Conservation (phyloP, 2,329 filamentous ascomycete species). For the Tolypocladium nubicola region DNA sequence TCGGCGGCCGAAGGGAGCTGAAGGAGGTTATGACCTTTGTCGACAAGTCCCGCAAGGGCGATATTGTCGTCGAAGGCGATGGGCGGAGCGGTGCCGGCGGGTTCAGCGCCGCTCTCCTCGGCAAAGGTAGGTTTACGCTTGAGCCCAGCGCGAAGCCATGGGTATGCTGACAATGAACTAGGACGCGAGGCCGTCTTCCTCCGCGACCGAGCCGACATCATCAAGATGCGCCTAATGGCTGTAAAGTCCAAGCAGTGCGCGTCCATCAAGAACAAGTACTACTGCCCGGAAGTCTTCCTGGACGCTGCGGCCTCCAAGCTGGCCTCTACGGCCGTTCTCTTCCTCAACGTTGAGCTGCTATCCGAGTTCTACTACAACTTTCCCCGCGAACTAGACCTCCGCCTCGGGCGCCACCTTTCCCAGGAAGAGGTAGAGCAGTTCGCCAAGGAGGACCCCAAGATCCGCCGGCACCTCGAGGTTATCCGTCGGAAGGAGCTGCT, state of each 20-base stretch:
- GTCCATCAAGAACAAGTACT: slow-evolving; percentile 79
- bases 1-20: slow-evolving; percentile 76
- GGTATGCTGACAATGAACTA: slow-evolving; percentile 25
- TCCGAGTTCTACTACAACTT: slow-evolving; percentile 98
- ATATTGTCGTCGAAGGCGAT: slow-evolving; percentile 76
- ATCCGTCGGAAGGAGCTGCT: slow-evolving; percentile 86
- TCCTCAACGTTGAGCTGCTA: slow-evolving; percentile 92
- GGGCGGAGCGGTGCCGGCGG: slow-evolving; percentile 79
- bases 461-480: slow-evolving; percentile 80
- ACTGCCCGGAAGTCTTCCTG: slow-evolving; percentile 96
- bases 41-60: slow-evolving; percentile 78
- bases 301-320: slow-evolving; percentile 93
- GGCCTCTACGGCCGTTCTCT: slow-evolving; percentile 87
- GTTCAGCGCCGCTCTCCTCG: slow-evolving; percentile 79
- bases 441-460: slow-evolving; percentile 85
- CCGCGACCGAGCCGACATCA: slow-evolving; percentile 77
- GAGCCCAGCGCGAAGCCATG: background rate
- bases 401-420: slow-evolving; percentile 71
- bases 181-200: slow-evolving; percentile 91
- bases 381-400: slow-evolving; percentile 78
- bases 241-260: slow-evolving; percentile 86
- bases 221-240: slow-evolving; percentile 81
- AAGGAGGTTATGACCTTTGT: slow-evolving; percentile 86
- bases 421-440: slow-evolving; percentile 79
- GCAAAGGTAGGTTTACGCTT: slow-evolving; percentile 51